Evolutionary conservation across 2,329 filamentous ascomycete species (phyloP).

Genomic region (Boeremia lycopersici): DNA sequence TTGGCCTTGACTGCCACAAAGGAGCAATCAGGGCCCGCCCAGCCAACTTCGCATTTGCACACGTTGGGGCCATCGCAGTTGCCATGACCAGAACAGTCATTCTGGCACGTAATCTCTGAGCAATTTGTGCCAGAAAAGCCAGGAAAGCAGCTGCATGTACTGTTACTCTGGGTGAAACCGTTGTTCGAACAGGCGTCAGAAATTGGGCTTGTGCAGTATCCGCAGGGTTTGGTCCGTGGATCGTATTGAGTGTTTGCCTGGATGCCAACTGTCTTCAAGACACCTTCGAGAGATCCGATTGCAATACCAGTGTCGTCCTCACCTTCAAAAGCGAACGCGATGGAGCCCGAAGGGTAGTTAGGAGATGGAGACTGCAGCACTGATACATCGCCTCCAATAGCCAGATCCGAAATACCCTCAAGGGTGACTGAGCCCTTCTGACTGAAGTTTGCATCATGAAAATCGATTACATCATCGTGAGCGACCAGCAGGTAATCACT

Average conservation of each 20-base stretch:
- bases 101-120: constrained; percentile 26
- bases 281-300: constrained; percentile 25
- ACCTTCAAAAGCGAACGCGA: constrained; percentile 38
- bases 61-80: constrained; percentile 33
- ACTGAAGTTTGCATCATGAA: constrained; percentile 27
- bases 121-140: constrained; percentile 35
- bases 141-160: constrained; percentile 32
- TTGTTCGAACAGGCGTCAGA: constrained; percentile 28
- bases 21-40: constrained; percentile 38
- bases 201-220: constrained; percentile 22
- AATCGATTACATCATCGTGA: constrained; percentile 30
- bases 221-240: constrained; percentile 25
- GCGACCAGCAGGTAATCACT: constrained; percentile 34
- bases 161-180: constrained; percentile 18
- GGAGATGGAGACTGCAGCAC: constrained; percentile 26
- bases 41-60: constrained; percentile 34
- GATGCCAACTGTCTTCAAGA: constrained; percentile 24
- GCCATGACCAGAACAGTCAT: constrained; percentile 36
- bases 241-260: constrained; percentile 26
- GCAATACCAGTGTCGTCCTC: constrained; percentile 32
- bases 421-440: constrained; percentile 25
- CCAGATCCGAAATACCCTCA: constrained; percentile 31
- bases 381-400: constrained; percentile 35
- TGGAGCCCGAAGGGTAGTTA: constrained; percentile 21
- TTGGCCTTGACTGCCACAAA: constrained; percentile 37